Percentiles rank a stretch among this genome's conserved stretches.
These are phyloP conservation scores for Hippophae tibetana DNA, from an alignment of 306 rosid genomes.

Conservation along the genomic window DNA sequence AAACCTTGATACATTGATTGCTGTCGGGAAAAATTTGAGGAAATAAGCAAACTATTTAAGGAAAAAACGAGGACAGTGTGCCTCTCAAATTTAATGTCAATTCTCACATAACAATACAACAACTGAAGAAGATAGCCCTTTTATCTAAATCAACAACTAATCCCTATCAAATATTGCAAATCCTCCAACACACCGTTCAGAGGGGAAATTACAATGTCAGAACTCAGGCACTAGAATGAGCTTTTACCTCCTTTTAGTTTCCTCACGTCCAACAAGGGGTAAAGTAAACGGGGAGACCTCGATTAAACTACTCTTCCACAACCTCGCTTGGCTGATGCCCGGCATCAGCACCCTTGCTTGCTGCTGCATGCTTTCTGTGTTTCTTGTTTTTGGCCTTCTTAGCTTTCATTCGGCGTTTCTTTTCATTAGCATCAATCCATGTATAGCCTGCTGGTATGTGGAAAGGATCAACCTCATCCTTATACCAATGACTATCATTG, in stretches of 20 bases:
- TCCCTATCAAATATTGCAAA: constrained; percentile 45
- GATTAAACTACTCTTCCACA: constrained; percentile 41
- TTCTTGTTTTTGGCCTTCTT: constrained; percentile 87
- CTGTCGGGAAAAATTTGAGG: constrained; percentile 32
- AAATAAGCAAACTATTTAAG: constrained; percentile 35
- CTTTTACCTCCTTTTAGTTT: constrained; percentile 28
- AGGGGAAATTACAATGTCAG: constrained; percentile 33
- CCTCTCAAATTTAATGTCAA: constrained; percentile 43
- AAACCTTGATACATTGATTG: constrained; percentile 48
- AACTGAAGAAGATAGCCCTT: constrained; percentile 37
- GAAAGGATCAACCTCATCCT: constrained; percentile 89
- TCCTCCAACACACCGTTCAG: constrained; percentile 35
- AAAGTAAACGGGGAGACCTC: constrained; percentile 1
- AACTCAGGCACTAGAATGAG: constrained; percentile 34
- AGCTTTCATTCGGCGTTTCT: constrained; percentile 87
- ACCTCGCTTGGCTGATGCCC: constrained; percentile 53
- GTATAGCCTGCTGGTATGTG: constrained; percentile 76
- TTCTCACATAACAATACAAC: constrained; percentile 35
- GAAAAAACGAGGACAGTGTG: constrained; percentile 21
- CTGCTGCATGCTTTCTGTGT: constrained; percentile 52
- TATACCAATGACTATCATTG: constrained; percentile 70
- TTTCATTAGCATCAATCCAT: constrained; percentile 95
- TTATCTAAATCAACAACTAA: constrained; percentile 35
- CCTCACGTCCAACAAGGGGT: constrained; percentile 17
- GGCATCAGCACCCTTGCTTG: constrained; percentile 47